Evolutionary conservation across 73 alveolate genomes (phyloP), one percentile per base, ranked within the genome.

Genomic region (Blepharisma japonicum): DNA sequence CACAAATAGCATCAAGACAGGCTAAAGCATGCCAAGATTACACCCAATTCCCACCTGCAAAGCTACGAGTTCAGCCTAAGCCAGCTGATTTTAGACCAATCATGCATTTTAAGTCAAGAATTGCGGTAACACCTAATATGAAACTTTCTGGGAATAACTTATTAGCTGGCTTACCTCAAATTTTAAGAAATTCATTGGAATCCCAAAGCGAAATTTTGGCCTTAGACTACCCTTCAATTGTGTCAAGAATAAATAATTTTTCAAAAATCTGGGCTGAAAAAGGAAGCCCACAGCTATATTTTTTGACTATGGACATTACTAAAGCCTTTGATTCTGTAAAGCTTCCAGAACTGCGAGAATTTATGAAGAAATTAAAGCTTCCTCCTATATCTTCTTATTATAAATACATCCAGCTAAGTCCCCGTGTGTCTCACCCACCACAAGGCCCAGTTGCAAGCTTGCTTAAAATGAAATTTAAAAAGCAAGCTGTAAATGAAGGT

Each of bases 251-350:
- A 9, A 9, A 9, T 68, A 68, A 27, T 8, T 68, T 68, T 68
- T 11, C 61, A 7, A 9, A 68, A 42, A 18, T 6, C 6, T 68
- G 79, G 79, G 32, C 11, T 6, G 79, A 27, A 7, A 32, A 23
- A 27, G 79, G 79, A 7, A 6, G 23, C 18, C 79, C 79, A 6
- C 21, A 68, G 68, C 79, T 68, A 20, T 68, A 20, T 42, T 68
- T 20, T 68, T 6, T 68, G 70, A 8, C 51, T 23, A 27, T 68
- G 70, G 79, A 68, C 68, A 68, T 68, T 68, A 14, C 70, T 6
- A 68, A 68, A 42, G 55, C 70, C 68, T 68, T 32, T 42, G 79
- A 68, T 68, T 32, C 70, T 6, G 79, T 68, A 7, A 27, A 68
- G 14, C 11, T 27, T 18, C 68, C 6, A 7, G 8, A 38, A 7